Evolutionary conservation across 805 yeast genomes (phyloP).

Genomic region (Dipodascus geniculatus): DNA sequence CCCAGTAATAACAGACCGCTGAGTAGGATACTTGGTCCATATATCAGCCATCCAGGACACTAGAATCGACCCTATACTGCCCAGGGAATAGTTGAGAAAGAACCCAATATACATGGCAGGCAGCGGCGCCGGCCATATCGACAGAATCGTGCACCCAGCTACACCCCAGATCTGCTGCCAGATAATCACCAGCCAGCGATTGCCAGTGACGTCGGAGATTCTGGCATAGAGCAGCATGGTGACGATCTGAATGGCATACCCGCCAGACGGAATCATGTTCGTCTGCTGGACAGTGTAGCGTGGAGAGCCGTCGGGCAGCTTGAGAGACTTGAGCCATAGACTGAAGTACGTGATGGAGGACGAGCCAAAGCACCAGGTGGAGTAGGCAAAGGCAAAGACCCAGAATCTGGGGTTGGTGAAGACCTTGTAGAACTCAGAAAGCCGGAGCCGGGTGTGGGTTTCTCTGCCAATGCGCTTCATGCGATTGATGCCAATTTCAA

Average conservation of each 20-base stretch:
- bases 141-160: background rate
- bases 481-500: background rate
- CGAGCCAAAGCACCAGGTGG: background rate
- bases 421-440: background rate
- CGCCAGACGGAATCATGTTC: constrained; percentile 8
- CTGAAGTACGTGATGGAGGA: background rate
- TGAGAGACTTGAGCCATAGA: constrained; percentile 11
- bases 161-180: background rate
- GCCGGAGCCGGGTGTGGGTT: background rate
- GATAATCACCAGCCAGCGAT: constrained; percentile 6
- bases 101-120: background rate
- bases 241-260: constrained; percentile 10
- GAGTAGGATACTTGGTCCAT: background rate
- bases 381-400: background rate
- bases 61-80: background rate
- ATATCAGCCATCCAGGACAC: background rate
- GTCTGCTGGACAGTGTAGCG: constrained; percentile 9
- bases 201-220: constrained; percentile 10
- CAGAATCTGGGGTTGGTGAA: background rate
- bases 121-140: background rate
- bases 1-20: background rate
- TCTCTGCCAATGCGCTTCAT: background rate
- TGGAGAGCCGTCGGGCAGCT: background rate
- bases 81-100: background rate
- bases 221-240: constrained; percentile 8